Conservation (phyloP, 2,329 filamentous ascomycete genomes). For the Podosphaera fusca region DNA sequence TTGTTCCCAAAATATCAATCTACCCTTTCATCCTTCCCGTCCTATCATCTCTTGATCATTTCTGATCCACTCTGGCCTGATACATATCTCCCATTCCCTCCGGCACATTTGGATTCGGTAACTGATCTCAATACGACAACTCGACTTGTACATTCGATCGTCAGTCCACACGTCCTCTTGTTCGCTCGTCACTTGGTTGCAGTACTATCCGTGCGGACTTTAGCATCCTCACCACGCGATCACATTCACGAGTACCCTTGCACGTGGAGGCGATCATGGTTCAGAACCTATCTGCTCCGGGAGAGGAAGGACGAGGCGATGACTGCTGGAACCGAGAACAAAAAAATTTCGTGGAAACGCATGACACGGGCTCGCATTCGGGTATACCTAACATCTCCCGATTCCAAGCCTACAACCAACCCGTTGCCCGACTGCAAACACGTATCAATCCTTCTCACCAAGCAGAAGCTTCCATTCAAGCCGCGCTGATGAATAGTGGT, state of each 20-base stretch:
- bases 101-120: constrained; percentile 4
- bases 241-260: constrained; percentile 2
- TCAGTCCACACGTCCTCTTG: not conserved
- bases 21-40: not conserved
- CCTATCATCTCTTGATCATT: not conserved
- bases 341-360: constrained; percentile 7
- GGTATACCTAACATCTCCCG: not conserved
- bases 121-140: constrained; percentile 15
- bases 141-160: constrained; percentile 13
- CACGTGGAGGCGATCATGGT: constrained; percentile 1
- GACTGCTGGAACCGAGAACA: constrained; percentile 6
- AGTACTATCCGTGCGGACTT: not conserved
- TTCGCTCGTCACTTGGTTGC: constrained; percentile 1
- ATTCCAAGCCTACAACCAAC: not conserved
- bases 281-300: constrained; percentile 3
- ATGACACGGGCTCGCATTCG: constrained; percentile 3
- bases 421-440: not conserved
- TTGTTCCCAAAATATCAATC: not conserved
- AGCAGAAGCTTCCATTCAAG: not conserved
- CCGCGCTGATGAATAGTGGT: not conserved
- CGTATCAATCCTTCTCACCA: not conserved
- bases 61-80: constrained; percentile 5
- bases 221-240: not conserved
- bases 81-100: constrained; percentile 10
- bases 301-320: constrained; percentile 4